Evolutionary conservation across 345 rosid genomes (phyloP), one percentile per base, ranked within the genome.

Genomic region (Citrus unshiu): DNA sequence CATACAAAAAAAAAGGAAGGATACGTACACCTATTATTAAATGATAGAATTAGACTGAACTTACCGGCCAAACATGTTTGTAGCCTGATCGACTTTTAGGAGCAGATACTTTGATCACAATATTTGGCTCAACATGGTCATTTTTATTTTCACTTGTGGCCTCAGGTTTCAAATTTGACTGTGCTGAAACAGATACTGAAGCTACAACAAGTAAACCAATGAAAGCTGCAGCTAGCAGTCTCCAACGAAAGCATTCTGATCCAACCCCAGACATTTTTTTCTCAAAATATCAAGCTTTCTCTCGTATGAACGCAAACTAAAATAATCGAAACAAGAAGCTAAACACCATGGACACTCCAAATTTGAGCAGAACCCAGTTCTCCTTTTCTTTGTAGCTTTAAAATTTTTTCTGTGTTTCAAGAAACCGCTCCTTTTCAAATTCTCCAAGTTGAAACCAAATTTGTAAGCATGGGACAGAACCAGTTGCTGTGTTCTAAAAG

Each of bases 31-130:
- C 51, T 46, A 46, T 12, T 46, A 46, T 12, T 12, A 12, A 46
- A 46, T 46, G 51, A 46, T 12, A 3, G 51, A 3, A 46, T 46
- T 46, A 46, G 18, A 63, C 2, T 18, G 60, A 10, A 76, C 85
- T 77, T 67, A 86, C 88, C 0, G 88, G 88, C 88, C 88, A 86
- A 21, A 75, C 69, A 81, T 81, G 88, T 60, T 72, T 30, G 61
- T 83, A 81, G 19, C 75, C 79, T 27, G 77, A 72, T 37, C 71
- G 76, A 22, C 4, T 64, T 22, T 66, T 81, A 5, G 18, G 67
- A 40, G 32, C 60, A 7, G 70, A 60, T 30, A 29, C 64, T 68
- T 67, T 84, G 68, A 40, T 32, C 6, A 34, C 27, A 29, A 25
- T 66, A 39, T 13, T 46, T 21, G 5, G 12, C 43, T 78, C 59